Base-by-base conservation (phyloP, 2,329 filamentous ascomycete genomes). In the Hypoxylon sp. region DNA sequence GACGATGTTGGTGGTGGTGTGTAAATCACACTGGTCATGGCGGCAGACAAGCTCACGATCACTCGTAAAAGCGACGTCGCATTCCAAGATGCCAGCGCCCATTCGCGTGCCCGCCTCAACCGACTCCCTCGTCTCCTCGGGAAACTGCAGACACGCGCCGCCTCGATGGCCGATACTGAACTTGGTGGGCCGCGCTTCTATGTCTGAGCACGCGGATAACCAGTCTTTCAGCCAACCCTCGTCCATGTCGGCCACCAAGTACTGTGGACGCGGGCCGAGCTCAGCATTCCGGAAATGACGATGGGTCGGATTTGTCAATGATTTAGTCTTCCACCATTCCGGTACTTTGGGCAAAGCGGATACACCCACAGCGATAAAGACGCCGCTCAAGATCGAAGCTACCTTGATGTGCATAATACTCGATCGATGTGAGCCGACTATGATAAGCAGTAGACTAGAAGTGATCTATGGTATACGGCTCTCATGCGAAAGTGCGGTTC, bases 1-100 rank as follows among this genome's bases (percentile, higher is more conserved):
- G 69, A 91, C 83, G 75, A 92, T 90, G 80, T 92, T 87, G 75
- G 89, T 91, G 7, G 89, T 91, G 21, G 86, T 89, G 80, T 91
- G 89, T 43, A 91, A 79, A 73, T 91, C 89, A 78, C 89, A 91
- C 71, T 90, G 86, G 50, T 85, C 86, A 79, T 91, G 89, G 51
- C 89, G 86, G 80, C 89, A 91, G 48, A 91, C 89, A n/a, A 91
- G 85, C 75, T 88, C 79, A 30, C 83, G 83, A 77, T 91, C 89
- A 69, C 82, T 84, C 64, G 89, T 91, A 79, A 91, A 91, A 36
- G 86, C 83, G 14, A 90, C 89, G 75, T 91, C 89, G 77, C 89
- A 91, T 79, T 91, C 89, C 56, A 90, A 83, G 46, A 91, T 82
- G 45, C 89, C 89, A 4, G 89, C 86, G 30, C 89, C 89, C 89